These are phyloP conservation scores for Hericium erinaceus DNA, from an alignment of 768 basidiomycete species.

Conservation along the genomic window DNA sequence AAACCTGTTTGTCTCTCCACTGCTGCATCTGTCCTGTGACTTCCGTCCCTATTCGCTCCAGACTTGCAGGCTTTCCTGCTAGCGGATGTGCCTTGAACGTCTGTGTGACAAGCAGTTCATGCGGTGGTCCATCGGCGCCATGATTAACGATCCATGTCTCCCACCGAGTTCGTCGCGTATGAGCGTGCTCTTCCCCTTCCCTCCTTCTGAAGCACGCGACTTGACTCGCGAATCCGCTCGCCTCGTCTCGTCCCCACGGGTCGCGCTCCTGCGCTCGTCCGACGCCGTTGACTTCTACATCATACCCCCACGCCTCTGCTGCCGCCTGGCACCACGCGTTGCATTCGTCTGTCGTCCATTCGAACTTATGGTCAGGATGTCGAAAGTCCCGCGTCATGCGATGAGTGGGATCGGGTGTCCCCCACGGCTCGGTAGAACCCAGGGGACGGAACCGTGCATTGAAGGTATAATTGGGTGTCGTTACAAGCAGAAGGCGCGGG, in stretches of 20 bases:
- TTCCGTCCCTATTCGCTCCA: constrained; percentile 37
- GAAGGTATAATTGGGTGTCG: constrained; percentile 81
- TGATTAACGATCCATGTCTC: constrained; percentile 10
- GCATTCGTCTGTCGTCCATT: constrained; percentile 80
- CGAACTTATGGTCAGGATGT: constrained; percentile 81
- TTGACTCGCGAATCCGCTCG: constrained; percentile 57
- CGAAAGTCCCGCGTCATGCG: constrained; percentile 70
- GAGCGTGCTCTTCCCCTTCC: constrained; percentile 25
- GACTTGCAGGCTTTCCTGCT: constrained; percentile 32
- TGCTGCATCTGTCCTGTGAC: constrained; percentile 48
- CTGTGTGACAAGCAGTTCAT: constrained; percentile 40
- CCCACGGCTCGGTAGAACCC: constrained; percentile 28
- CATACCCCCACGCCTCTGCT: constrained; percentile 66
- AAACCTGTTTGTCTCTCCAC: constrained; percentile 37
- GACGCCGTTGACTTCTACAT: constrained; percentile 47
- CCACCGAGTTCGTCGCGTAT: constrained; percentile 23
- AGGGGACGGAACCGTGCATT: constrained; percentile 67
- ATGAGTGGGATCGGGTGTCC: constrained; percentile 64
- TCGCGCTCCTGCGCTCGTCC: constrained; percentile 54
- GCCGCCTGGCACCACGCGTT: constrained; percentile 43
- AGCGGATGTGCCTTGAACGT: constrained; percentile 41
- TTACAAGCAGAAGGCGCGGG: constrained; percentile 64
- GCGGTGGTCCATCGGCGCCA: constrained; percentile 19
- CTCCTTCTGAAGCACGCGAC: constrained; percentile 52
- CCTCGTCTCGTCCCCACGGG: constrained; percentile 61